A percentile compares a stretch with the other conserved stretches of the same genome.
phyloP scores from a whole-genome alignment of 208 protist genomes.

The Trypanosoma rangeli region DNA sequence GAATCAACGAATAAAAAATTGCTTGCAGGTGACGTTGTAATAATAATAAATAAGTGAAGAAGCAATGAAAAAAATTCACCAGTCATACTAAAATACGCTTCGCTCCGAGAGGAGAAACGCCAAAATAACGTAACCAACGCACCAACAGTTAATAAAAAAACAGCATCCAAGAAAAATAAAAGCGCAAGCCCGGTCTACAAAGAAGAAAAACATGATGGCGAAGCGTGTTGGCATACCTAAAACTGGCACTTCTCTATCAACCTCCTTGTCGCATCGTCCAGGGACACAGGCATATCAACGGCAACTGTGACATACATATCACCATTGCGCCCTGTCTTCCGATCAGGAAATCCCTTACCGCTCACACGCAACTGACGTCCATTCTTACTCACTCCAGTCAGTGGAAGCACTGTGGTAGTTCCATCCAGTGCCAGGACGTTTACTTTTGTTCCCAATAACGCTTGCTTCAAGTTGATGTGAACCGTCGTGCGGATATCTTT shows the following conservation, averaged over 20 bases:
- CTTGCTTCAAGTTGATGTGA: conserved; percentile 83
- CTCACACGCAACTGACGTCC: conserved; percentile 72
- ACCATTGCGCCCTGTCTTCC: conserved; percentile 67
- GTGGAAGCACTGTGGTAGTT: conserved; percentile 42
- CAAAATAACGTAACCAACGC: too few relatives aligned
- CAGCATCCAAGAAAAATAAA: conserved; percentile 8
- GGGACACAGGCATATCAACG: conserved; percentile 76
- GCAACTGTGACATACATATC: conserved; percentile 77
- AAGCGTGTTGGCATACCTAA: conserved; percentile 30
- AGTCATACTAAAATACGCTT: too few relatives aligned
- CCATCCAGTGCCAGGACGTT: conserved; percentile 70
- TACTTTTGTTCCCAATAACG: conserved; percentile 77
- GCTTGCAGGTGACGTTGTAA: too few relatives aligned
- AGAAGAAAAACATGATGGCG: conserved; percentile 12
- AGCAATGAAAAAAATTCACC: too few relatives aligned
- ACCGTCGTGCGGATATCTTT: conserved; percentile 83
- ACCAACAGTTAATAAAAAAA: too few relatives aligned
- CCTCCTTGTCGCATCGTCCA: conserved; percentile 72
- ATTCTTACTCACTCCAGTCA: conserved; percentile 76
- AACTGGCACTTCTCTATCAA: conserved; percentile 83
- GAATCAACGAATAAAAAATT: too few relatives aligned
- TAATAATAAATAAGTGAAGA: too few relatives aligned
- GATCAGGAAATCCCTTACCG: conserved; percentile 72
- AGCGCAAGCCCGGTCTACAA: too few relatives aligned
- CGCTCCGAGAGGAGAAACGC: too few relatives aligned